These are phyloP conservation scores for Porcisia hertigi DNA, from an alignment of 208 protist genomes.

Conservation along the genomic window DNA sequence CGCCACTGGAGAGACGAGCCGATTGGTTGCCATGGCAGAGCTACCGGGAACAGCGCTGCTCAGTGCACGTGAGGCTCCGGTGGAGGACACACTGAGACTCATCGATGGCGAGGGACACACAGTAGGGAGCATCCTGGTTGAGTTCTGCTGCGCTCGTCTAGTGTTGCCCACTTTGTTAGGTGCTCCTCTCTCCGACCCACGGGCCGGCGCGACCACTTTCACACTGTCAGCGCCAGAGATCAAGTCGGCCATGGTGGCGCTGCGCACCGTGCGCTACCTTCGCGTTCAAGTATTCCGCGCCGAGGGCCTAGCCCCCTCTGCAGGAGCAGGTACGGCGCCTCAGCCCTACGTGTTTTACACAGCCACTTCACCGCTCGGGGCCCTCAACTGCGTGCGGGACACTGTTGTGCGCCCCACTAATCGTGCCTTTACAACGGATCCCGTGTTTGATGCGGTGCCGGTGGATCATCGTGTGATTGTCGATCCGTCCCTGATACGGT, in stretches of 20 bases:
- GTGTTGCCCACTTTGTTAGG: constrained; percentile 74
- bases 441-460: constrained; percentile 67
- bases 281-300: constrained; percentile 77
- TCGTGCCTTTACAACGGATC: constrained; percentile 44
- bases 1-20: constrained; percentile 26
- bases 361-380: constrained; percentile 32
- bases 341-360: constrained; percentile 91
- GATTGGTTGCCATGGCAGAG: constrained; percentile 79
- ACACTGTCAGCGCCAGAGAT: constrained; percentile 43
- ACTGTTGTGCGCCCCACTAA: constrained; percentile 61
- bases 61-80: constrained; percentile 41
- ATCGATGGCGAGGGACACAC: constrained; percentile 47
- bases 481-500: constrained; percentile 62
- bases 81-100: constrained; percentile 51
- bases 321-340: constrained; percentile 22
- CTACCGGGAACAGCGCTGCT: constrained; percentile 63
- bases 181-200: constrained; percentile 18
- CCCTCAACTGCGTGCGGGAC: constrained; percentile 66
- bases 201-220: not conserved
- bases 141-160: constrained; percentile 56
- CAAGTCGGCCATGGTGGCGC: constrained; percentile 54
- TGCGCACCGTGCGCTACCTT: constrained; percentile 67
- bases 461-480: constrained; percentile 78
- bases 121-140: constrained; percentile 48
- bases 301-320: constrained; percentile 30